These are phyloP conservation scores for Cucurbita maxima DNA, from an alignment of 306 rosid species.

Conservation along the genomic window DNA sequence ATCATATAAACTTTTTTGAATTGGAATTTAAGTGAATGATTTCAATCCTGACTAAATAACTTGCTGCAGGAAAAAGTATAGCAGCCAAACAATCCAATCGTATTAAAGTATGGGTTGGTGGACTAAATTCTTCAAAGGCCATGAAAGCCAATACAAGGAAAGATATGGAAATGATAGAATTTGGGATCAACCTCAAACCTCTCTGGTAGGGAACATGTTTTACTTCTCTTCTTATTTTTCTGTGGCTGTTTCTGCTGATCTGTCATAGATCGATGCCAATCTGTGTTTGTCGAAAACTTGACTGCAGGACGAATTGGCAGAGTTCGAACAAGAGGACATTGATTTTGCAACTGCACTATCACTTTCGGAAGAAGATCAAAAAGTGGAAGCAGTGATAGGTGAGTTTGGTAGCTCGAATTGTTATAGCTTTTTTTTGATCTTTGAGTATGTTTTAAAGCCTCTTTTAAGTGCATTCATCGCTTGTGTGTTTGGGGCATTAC, in stretches of 20 bases:
- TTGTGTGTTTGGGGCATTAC: neutral
- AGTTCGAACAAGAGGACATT: constrained; percentile 43
- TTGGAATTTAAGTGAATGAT: neutral
- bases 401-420: constrained; percentile 14
- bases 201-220: constrained; percentile 29
- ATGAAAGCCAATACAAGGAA: constrained; percentile 27
- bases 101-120: constrained; percentile 56
- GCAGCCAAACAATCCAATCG: constrained; percentile 11
- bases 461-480: neutral
- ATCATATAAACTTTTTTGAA: neutral
- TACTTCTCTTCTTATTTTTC: neutral
- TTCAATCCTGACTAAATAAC: neutral
- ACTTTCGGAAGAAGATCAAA: constrained; percentile 46
- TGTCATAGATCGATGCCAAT: neutral
- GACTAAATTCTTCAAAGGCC: constrained; percentile 60
- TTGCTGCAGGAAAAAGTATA: constrained; percentile 24
- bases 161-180: constrained; percentile 34
- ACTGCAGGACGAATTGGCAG: constrained; percentile 50
- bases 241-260: neutral
- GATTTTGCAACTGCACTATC: constrained; percentile 64
- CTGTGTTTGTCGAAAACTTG: constrained; percentile 5
- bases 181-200: constrained; percentile 35
- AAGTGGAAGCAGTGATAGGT: constrained; percentile 45
- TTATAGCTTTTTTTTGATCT: neutral
- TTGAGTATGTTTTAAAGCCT: neutral